Evolutionary conservation across 495 filamentous ascomycete genomes (phyloP), one percentile per base, ranked within the genome.

Genomic region (Xeromyces bisporus): DNA sequence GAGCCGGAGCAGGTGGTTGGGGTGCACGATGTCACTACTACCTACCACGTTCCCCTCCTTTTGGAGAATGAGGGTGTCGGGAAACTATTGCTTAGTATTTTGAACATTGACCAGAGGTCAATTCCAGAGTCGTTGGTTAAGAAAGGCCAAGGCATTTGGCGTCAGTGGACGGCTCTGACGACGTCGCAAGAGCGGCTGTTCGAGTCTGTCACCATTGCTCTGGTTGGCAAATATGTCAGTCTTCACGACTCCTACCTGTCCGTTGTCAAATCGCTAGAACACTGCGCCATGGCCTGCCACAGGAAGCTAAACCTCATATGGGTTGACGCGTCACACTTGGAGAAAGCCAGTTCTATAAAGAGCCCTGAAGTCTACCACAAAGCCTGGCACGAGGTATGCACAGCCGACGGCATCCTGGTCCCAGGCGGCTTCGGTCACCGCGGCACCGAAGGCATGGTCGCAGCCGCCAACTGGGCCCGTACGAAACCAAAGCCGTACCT

Each of bases 41-140:
- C 77, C 15, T 94, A 94, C 51, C 87, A 92, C 29, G 89, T 97
- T 0, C 89, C 89, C 3, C 54, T 93, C 2, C 77, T 93, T 18
- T 77, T 97, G 3, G 73, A 83, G 36, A 60, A 79, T 26, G 82
- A 96, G 53, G 68, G 71, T 4, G 62, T 94, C 2, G 55, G 87
- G 15, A 47, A 58, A 0, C 62, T 69, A 3, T 59, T 96, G 16
- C 56, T 54, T 4, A 48, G 61, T 5, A 63, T 68, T 10, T 66
- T 92, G 3, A 53, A 80, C 18, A 40, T 52, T 15, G 14, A 38
- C 14, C 35, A 47, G 1, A 44, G 50, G 14, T 28, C 24, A 12
- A 50, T 65, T 23, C 34, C 71, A 2, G 48, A 64, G 4, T 39
- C 51, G 11, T 48, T 75, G 17, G 38, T 69, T 14, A 38, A 63